phyloP scores from a whole-genome alignment of 2,329 filamentous ascomycete species.

The Berkeleyomyces rouxiae region DNA sequence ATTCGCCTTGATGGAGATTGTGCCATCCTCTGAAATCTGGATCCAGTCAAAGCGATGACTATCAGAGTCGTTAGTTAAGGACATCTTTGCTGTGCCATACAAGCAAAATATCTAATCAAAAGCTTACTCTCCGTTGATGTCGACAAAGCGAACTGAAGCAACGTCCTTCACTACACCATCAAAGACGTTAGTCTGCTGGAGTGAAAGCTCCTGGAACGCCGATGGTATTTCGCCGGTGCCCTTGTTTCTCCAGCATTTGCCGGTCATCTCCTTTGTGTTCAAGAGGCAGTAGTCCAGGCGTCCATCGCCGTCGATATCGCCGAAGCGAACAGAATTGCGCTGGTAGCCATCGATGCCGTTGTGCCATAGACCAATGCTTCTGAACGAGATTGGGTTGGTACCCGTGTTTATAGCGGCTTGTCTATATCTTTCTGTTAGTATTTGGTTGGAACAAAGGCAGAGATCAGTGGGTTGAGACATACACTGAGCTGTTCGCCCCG shows the following conservation, averaged over 20 bases:
- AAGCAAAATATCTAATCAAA: background rate
- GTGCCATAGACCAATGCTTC: conserved; percentile 7
- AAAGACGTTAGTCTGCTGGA: background rate
- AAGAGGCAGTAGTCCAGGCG: conserved; percentile 21
- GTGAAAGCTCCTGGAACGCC: conserved; percentile 21
- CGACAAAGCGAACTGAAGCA: conserved; percentile 16
- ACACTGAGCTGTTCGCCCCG: conserved; percentile 14
- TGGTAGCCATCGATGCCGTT: background rate
- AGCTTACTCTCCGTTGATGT: conserved; percentile 15
- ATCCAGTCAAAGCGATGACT: conserved; percentile 14
- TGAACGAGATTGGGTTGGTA: conserved; percentile 8
- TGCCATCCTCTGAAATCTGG: conserved; percentile 18
- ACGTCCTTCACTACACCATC: conserved; percentile 13
- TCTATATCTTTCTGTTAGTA: background rate
- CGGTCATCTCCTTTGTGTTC: conserved; percentile 12
- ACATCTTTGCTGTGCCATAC: conserved; percentile 14
- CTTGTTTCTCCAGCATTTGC: conserved; percentile 22
- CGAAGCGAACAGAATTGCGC: conserved; percentile 18
- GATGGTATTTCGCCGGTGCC: conserved; percentile 18
- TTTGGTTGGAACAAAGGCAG: background rate
- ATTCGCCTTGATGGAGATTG: conserved; percentile 19
- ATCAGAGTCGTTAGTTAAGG: background rate
- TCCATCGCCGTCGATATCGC: conserved; percentile 22
- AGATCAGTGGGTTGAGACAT: background rate
- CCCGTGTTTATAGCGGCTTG: conserved; percentile 11